Evolutionary conservation across 2,329 filamentous ascomycete species (phyloP).

Genomic region (Nannizziopsis arthrosporioides): DNA sequence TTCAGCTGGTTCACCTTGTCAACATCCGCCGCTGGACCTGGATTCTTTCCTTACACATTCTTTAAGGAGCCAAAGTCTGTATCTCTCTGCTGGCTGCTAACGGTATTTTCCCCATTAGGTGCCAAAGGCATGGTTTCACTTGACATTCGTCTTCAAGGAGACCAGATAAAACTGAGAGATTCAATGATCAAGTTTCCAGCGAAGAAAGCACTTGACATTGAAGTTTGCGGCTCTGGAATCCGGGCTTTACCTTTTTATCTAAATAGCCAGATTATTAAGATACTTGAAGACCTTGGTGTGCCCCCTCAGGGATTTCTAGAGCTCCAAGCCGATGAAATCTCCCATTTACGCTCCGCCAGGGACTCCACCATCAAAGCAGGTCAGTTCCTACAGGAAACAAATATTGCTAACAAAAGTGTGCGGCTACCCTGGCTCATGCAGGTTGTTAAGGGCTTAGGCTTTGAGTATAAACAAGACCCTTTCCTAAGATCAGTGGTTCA

Average conservation of each 20-base stretch:
- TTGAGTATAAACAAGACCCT: slow-evolving; percentile 55
- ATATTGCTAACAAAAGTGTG: slow-evolving; percentile 46
- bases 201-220: slow-evolving; percentile 28
- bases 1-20: too few species aligned
- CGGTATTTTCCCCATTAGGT: slow-evolving; percentile 29
- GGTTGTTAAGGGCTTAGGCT: slow-evolving; percentile 42
- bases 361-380: slow-evolving; percentile 50
- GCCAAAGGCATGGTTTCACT: slow-evolving; percentile 69
- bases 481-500: slow-evolving; percentile 65
- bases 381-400: slow-evolving; percentile 51
- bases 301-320: slow-evolving; percentile 47
- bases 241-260: slow-evolving; percentile 58
- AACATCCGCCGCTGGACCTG: too few species aligned
- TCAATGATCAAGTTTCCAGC: slow-evolving; percentile 79
- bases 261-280: slow-evolving; percentile 74
- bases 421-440: slow-evolving; percentile 52
- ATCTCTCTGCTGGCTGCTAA: background rate
- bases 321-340: slow-evolving; percentile 53
- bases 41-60: too few species aligned
- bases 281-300: slow-evolving; percentile 66
- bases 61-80: too few species aligned
- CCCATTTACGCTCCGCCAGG: slow-evolving; percentile 49
- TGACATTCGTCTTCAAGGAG: slow-evolving; percentile 49
- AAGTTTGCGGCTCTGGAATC: slow-evolving; percentile 41
- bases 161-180: slow-evolving; percentile 49